A percentile compares a stretch with the other conserved stretches of the same genome.
These are phyloP conservation scores for Gastrolobium villosum DNA, from an alignment of 306 rosid species.

Conservation along the genomic window DNA sequence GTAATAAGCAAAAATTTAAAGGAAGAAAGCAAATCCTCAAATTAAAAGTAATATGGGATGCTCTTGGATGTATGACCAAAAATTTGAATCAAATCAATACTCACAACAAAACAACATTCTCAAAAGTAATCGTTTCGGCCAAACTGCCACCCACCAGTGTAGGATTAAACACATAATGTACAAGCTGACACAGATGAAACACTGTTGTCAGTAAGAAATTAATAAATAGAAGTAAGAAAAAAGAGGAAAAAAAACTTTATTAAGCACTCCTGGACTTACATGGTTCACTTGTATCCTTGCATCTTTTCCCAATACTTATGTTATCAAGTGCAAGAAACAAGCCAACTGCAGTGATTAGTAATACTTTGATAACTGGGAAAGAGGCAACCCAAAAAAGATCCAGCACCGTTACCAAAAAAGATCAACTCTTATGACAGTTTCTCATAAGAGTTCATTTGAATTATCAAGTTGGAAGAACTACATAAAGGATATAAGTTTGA, in stretches of 20 bases:
- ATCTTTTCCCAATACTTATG: conserved; percentile 53
- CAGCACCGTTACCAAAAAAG: conserved; percentile 50
- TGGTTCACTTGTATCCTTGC: conserved; percentile 61
- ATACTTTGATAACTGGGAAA: conserved; percentile 55
- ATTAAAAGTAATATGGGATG: conserved; percentile 4
- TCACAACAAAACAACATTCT: conserved; percentile 56
- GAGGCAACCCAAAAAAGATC: conserved; percentile 61
- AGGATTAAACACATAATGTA: conserved; percentile 66
- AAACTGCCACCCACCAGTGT: conserved; percentile 58
- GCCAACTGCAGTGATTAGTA: conserved; percentile 57
- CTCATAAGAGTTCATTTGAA: no score
- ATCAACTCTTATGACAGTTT: no score
- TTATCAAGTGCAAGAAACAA: conserved; percentile 56
- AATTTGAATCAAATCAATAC: conserved; percentile 25
- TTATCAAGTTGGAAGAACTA: not conserved
- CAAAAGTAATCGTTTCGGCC: conserved; percentile 58
- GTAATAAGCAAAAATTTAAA: conserved; percentile 19
- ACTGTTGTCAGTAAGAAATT: conserved; percentile 11
- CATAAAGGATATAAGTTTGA: not conserved
- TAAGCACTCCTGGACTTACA: conserved; percentile 42
- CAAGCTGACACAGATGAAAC: conserved; percentile 50
- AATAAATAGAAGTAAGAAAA: not conserved
- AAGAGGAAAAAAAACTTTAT: not conserved
- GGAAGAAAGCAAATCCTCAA: conserved; percentile 34
- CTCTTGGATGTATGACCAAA: not conserved